phyloP scores from a whole-genome alignment of 495 filamentous ascomycete species.

The Lasiosphaeria miniovina region DNA sequence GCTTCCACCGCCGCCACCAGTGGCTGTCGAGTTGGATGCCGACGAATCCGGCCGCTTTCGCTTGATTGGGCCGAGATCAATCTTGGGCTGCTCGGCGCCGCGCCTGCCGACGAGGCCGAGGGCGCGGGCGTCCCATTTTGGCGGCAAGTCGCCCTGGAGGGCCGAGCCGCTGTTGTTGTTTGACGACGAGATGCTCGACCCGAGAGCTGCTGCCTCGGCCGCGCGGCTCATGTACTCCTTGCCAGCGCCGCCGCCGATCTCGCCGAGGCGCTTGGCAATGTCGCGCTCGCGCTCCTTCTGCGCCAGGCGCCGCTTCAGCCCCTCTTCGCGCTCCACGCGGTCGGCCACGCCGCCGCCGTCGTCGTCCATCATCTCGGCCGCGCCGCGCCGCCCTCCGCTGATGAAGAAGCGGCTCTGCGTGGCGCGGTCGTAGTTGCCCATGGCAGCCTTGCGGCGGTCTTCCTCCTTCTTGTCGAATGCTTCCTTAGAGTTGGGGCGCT shows the following conservation, averaged over 20 bases:
- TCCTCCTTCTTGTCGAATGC: conserved; percentile 29
- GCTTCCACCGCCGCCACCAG: conserved; percentile 1
- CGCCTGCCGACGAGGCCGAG: conserved; percentile 58
- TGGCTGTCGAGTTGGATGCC: conserved; percentile 31
- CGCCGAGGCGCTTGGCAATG: conserved; percentile 65
- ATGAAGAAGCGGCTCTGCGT: conserved; percentile 61
- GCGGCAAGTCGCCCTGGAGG: conserved; percentile 1
- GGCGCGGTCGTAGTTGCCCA: conserved; percentile 53
- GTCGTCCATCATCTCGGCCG: conserved; percentile 67
- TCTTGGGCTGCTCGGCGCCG: conserved; percentile 44
- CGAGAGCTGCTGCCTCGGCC: conserved; percentile 3
- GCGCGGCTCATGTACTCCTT: conserved; percentile 68
- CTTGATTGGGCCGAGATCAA: conserved; percentile 71
- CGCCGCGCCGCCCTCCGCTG: conserved; percentile 29
- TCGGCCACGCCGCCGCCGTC: conserved; percentile 55
- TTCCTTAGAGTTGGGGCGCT: not conserved
- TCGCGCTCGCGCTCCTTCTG: conserved; percentile 78
- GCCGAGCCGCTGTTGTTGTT: conserved; percentile 8
- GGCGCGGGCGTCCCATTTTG: conserved; percentile 41
- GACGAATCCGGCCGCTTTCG: conserved; percentile 54
- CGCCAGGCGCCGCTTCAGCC: conserved; percentile 63
- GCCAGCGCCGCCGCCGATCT: conserved; percentile 63
- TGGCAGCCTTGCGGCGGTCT: conserved; percentile 20
- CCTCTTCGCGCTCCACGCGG: conserved; percentile 59
- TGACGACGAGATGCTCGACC: conserved; percentile 16